Evolutionary conservation across 2,329 filamentous ascomycete genomes (phyloP), one percentile per base, ranked within the genome.

Genomic region (Aspergillus terreus): DNA sequence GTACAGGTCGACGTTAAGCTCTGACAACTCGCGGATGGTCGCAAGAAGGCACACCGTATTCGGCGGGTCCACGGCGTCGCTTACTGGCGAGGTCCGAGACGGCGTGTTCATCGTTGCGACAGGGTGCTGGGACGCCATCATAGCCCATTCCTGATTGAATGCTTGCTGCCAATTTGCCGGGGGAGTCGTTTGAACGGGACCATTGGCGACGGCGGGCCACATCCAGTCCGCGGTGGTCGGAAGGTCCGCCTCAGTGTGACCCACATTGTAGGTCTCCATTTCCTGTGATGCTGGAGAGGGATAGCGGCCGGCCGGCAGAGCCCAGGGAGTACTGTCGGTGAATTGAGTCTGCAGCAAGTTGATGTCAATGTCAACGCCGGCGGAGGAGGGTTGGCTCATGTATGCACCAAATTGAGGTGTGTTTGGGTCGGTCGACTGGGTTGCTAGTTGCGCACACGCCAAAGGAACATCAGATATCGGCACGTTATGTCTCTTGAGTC

Each of bases 1-100:
- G 45, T 47, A 47, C 15, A 47, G 45, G 12, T 47, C 45, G 10
- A 47, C 33, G 40, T 47, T 47, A 17, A 47, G 45, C 19, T 47
- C 32, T 12, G 45, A 47, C 45, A 47, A 38, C 14, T 47, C 32
- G 15, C 33, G 45, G 35, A 47, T 40, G n/a, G 33, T 47, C 7
- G 32, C 10, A 30, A 30, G 12, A 47, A 15, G 15, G n/a, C 45
- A 47, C 14, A 11, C 45, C 19, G 32, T 36, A 19, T 40, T 47
- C 30, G 45, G 45, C 7, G 21, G 33, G 14, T 47, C 45, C 19
- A 25, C 45, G 15, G 45, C 19, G 17, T 47, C 32, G 45, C 45
- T 47, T 21, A 36, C 45, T 3, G 45, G 10, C 6, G 30, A 36
- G 21, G n/a, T 12, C 2, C 10, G 35, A 23, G 45, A 23, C 9